These are phyloP conservation scores for Rhizoclosmatium sp. DNA, from an alignment of 192 early-diverging fungal genomes.

Conservation along the genomic window DNA sequence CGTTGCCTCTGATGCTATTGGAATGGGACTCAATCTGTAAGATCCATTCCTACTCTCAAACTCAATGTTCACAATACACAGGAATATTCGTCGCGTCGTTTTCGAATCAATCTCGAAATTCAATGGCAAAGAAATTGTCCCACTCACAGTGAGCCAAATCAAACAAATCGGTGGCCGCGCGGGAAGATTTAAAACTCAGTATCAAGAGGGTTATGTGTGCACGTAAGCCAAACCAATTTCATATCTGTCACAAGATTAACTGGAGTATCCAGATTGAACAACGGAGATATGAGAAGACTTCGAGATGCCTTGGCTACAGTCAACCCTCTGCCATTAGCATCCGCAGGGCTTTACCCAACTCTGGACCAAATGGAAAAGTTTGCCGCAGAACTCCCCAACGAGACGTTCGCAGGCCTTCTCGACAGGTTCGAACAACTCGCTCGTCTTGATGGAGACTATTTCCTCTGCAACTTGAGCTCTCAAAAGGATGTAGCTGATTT, in stretches of 20 bases:
- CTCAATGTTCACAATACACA: conserved; percentile 72
- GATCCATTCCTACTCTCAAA: conserved; percentile 43
- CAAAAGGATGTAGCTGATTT: conserved; percentile 69
- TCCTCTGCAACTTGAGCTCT: conserved; percentile 75
- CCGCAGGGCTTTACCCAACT: conserved; percentile 78
- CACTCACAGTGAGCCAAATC: conserved; percentile 76
- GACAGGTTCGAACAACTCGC: conserved; percentile 77
- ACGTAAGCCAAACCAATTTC: conserved; percentile 57
- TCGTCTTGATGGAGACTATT: conserved; percentile 72
- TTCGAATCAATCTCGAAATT: conserved; percentile 84
- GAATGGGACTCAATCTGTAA: conserved; percentile 96
- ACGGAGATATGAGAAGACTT: conserved; percentile 38
- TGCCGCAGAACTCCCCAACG: conserved; percentile 69
- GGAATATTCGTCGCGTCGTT: conserved; percentile 88
- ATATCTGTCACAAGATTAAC: conserved; percentile 16
- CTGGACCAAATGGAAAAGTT: conserved; percentile 82
- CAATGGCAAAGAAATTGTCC: conserved; percentile 65
- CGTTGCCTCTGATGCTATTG: conserved; percentile 95
- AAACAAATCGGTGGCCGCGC: conserved; percentile 96
- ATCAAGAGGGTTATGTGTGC: conserved; percentile 73
- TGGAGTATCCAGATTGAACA: conserved; percentile 30
- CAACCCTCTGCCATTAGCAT: conserved; percentile 36
- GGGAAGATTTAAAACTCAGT: conserved; percentile 81
- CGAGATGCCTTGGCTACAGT: conserved; percentile 31
- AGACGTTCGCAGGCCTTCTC: conserved; percentile 68